Base-by-base conservation (phyloP, 2,329 filamentous ascomycete genomes). In the Alternaria sp. region DNA sequence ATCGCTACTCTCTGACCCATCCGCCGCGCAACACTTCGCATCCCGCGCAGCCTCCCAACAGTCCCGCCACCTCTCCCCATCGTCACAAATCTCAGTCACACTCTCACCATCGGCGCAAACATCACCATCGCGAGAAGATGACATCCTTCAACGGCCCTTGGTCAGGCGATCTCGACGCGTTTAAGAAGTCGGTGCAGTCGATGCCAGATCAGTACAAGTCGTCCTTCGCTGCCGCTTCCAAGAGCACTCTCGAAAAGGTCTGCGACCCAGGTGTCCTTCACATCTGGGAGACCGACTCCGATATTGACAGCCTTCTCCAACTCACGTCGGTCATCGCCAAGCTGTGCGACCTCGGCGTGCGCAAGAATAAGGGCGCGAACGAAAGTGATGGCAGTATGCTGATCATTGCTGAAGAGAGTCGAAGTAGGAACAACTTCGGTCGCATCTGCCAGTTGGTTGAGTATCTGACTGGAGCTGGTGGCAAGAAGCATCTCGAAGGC, bases 271-370 rank as follows among this genome's bases (percentile, higher is more conserved):
- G 66, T 6, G 69, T 68, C 11, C 62, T 79, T 1, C 75, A 78
- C 50, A 62, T 79, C n/a, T 79, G 76, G 76, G 76, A 79, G 51
- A 66, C 69, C 0, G 69, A 76, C 12, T 72, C 74, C 1, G 76
- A 79, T 28, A 59, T 77, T 13, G 77, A 79, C 28, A 70, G 66
- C 21, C 63, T 79, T 15, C 61, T 79, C 3, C 77, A 78, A 17
- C 61, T 79, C 5, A 73, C 69, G 1, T 72, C 74, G 10, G 69
- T 76, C 32, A 74, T 78, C 26, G 70, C 73, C 4, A 76, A 74
- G 61, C 57, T 77, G 9, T 72, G 69, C 43, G 60, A 73, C n/a
- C 62, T 73, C 9, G 71, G 72, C 13, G 61, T 65, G 7, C 65
- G 68, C 43, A 61, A 67, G 46, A 49, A 67, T 10, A 57, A 59